phyloP scores from a whole-genome alignment of 106 monocot species.

The Dioscorea zingiberensis region DNA sequence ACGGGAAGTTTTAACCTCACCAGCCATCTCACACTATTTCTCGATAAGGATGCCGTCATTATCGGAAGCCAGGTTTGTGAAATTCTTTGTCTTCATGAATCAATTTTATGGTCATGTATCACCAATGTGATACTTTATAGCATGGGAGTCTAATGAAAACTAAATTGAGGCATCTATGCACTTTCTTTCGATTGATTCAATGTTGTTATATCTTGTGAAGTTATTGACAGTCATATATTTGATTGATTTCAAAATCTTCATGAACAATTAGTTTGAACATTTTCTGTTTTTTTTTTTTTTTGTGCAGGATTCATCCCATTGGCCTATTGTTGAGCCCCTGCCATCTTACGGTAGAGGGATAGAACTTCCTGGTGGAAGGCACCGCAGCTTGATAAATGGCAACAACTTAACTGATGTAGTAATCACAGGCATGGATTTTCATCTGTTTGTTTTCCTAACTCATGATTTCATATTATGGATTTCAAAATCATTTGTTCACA shows the following conservation, averaged over 20 bases:
- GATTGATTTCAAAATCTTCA: too few species aligned
- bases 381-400: conserved; percentile 80
- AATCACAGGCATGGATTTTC: conserved; percentile 55
- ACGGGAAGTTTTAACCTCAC: conserved; percentile 85
- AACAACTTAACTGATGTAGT: conserved; percentile 70
- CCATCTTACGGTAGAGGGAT: conserved; percentile 77
- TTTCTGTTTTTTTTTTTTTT: background rate
- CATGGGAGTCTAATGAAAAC: background rate
- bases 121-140: background rate
- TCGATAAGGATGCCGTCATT: conserved; percentile 70
- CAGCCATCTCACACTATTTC: conserved; percentile 86
- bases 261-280: too few species aligned
- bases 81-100: too few species aligned
- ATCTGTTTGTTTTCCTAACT: background rate
- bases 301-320: conserved; percentile 63
- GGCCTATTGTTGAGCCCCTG: conserved; percentile 62
- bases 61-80: conserved; percentile 54
- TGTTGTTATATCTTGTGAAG: too few species aligned
- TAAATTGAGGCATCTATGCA: background rate
- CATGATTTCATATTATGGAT: too few species aligned
- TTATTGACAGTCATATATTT: too few species aligned
- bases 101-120: background rate
- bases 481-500: too few species aligned
- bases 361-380: conserved; percentile 56
- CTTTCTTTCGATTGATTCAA: too few species aligned